Percentiles rank a stretch among this genome's conserved stretches.
phyloP scores from a whole-genome alignment of 768 basidiomycete genomes.

The Russula lepida region DNA sequence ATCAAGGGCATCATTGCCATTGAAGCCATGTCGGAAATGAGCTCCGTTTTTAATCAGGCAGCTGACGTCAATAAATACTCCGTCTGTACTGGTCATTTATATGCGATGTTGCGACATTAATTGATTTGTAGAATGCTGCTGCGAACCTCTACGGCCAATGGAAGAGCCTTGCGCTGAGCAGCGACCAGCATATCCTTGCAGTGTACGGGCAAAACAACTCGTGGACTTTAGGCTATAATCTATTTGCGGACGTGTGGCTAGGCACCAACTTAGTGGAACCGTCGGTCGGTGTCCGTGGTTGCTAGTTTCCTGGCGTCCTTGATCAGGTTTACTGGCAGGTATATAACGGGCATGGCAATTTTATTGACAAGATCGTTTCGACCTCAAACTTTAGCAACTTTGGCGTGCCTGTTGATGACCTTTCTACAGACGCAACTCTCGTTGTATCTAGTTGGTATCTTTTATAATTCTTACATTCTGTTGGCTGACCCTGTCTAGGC shows the following conservation, averaged over 20 bases:
- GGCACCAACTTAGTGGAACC: constrained; percentile 41
- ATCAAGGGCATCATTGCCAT: constrained; percentile 67
- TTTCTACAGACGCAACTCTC: not conserved
- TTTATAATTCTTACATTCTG: not conserved
- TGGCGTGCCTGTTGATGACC: constrained; percentile 10
- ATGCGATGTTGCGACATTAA: not conserved
- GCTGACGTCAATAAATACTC: constrained; percentile 22
- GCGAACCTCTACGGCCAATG: constrained; percentile 1
- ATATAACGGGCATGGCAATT: constrained; percentile 1
- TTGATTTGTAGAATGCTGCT: not conserved
- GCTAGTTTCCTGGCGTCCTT: not conserved
- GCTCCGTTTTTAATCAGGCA: constrained; percentile 22
- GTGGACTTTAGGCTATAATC: constrained; percentile 56
- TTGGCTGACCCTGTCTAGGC: not conserved
- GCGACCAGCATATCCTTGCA: not conserved
- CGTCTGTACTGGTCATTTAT: constrained; percentile 18
- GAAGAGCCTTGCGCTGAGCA: not conserved
- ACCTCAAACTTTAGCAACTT: not conserved
- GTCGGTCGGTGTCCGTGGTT: constrained; percentile 8
- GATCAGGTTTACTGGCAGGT: constrained; percentile 2
- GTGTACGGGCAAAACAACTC: constrained; percentile 23
- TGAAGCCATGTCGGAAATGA: constrained; percentile 52
- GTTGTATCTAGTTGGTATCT: not conserved
- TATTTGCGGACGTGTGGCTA: constrained; percentile 52
- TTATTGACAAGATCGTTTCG: not conserved